These are phyloP conservation scores for Trametes elegans DNA, from an alignment of 768 basidiomycete species.

Conservation along the genomic window DNA sequence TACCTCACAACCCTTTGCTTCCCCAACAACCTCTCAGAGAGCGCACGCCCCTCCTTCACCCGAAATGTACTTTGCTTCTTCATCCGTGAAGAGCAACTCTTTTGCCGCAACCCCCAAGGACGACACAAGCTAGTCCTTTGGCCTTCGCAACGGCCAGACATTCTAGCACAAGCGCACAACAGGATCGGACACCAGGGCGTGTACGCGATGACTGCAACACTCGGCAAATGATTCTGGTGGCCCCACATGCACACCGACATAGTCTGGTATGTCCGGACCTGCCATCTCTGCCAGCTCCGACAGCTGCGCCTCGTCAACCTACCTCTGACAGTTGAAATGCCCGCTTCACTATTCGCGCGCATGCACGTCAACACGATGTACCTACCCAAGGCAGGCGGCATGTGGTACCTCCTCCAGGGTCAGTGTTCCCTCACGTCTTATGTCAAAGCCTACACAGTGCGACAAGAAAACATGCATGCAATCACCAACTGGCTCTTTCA, in stretches of 20 bases:
- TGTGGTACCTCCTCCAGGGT: conserved; percentile 37
- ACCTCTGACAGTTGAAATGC: conserved; percentile 23
- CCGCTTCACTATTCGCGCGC: conserved; percentile 31
- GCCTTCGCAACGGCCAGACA: too few relatives aligned
- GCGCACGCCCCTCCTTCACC: too few relatives aligned
- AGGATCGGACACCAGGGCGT: conserved; percentile 25
- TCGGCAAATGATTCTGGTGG: conserved; percentile 28
- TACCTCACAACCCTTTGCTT: not conserved
- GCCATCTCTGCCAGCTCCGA: too few relatives aligned
- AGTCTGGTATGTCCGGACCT: too few relatives aligned
- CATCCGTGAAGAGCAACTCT: too few relatives aligned
- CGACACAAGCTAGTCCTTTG: too few relatives aligned
- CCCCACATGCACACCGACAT: conserved; percentile 21
- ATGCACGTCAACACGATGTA: conserved; percentile 42
- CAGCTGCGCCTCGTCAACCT: too few relatives aligned
- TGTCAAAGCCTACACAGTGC: conserved; percentile 31
- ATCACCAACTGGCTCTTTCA: conserved; percentile 35
- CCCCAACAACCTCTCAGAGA: not conserved
- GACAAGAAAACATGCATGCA: conserved; percentile 27
- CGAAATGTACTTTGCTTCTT: too few relatives aligned
- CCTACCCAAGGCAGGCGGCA: conserved; percentile 35
- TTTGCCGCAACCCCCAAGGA: too few relatives aligned
- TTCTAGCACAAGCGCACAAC: too few relatives aligned
- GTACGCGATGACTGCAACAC: not conserved
- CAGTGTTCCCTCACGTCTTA: conserved; percentile 34